Evolutionary conservation across 1,284 basidiomycete genomes (phyloP).

Genomic region (Mycosarcoma mackinlayi): DNA sequence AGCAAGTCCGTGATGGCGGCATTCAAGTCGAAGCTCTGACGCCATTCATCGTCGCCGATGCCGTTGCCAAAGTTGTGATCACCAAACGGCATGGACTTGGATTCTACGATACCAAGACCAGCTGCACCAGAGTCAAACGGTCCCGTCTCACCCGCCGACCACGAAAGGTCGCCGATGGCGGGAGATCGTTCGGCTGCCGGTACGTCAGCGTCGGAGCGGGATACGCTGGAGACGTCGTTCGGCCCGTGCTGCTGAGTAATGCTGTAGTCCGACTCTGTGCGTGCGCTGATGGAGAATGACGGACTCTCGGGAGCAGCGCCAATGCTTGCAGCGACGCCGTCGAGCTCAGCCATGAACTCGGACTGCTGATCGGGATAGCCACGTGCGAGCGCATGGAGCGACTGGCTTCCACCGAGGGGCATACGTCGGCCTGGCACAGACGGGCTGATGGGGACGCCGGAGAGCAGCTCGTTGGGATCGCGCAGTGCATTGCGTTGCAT

Average conservation of each 20-base stretch:
- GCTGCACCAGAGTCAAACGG: constrained; percentile 46
- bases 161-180: constrained; percentile 57
- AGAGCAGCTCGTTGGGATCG: constrained; percentile 23
- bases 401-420: constrained; percentile 33
- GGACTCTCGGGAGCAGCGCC: constrained; percentile 46
- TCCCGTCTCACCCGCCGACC: constrained; percentile 61
- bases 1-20: constrained; percentile 61
- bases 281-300: constrained; percentile 55
- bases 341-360: constrained; percentile 41
- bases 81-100: constrained; percentile 39
- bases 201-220: constrained; percentile 3
- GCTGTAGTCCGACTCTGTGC: constrained; percentile 53
- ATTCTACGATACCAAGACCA: constrained; percentile 18
- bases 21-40: constrained; percentile 61
- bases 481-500: constrained; percentile 27
- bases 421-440: constrained; percentile 30
- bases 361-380: constrained; percentile 30
- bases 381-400: constrained; percentile 40
- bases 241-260: constrained; percentile 27
- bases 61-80: constrained; percentile 35
- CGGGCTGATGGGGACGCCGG: constrained; percentile 33
- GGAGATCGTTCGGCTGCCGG: constrained; percentile 35
- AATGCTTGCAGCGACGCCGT: constrained; percentile 27
- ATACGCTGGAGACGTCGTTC: constrained; percentile 17
- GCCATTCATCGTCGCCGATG: constrained; percentile 38